Conservation (phyloP, 306 rosid genomes). For the Ceratonia siliqua region DNA sequence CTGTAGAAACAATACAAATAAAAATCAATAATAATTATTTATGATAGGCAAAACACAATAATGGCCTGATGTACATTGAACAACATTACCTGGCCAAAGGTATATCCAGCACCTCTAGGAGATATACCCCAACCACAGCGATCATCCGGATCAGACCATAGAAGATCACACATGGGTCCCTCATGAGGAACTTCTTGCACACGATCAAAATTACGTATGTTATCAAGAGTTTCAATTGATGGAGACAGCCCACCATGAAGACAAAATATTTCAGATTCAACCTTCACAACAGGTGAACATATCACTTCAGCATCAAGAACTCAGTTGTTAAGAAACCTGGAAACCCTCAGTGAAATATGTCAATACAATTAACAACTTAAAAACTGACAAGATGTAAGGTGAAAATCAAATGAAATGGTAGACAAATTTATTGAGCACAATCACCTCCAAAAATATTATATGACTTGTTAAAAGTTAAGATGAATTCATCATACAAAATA, state of each 20-base stretch:
- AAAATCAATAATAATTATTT: not conserved
- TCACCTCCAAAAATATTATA: not conserved
- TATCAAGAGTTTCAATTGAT: constrained; percentile 91
- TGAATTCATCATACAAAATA: not conserved
- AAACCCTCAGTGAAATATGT: constrained; percentile 2
- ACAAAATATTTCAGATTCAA: constrained; percentile 94
- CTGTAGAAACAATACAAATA: constrained; percentile 40
- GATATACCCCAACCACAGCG: constrained; percentile 99
- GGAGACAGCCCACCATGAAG: constrained; percentile 96
- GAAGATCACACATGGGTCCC: constrained; percentile 99
- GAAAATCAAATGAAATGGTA: not conserved
- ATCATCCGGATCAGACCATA: constrained; percentile 99
- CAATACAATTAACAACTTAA: not conserved
- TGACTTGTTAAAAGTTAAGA: not conserved
- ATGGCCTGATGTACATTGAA: not conserved
- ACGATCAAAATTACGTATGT: constrained; percentile 89
- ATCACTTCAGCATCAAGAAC: constrained; percentile 22
- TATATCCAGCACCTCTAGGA: constrained; percentile 98
- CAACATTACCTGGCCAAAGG: constrained; percentile 82
- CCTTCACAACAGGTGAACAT: constrained; percentile 45
- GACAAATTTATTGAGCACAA: not conserved
- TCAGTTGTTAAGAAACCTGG: constrained; percentile 1
- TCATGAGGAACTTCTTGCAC: constrained; percentile 99
- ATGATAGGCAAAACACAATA: not conserved
- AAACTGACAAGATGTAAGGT: not conserved